Conservation (phyloP, 768 basidiomycete species). For the Tephrocybe sp. region DNA sequence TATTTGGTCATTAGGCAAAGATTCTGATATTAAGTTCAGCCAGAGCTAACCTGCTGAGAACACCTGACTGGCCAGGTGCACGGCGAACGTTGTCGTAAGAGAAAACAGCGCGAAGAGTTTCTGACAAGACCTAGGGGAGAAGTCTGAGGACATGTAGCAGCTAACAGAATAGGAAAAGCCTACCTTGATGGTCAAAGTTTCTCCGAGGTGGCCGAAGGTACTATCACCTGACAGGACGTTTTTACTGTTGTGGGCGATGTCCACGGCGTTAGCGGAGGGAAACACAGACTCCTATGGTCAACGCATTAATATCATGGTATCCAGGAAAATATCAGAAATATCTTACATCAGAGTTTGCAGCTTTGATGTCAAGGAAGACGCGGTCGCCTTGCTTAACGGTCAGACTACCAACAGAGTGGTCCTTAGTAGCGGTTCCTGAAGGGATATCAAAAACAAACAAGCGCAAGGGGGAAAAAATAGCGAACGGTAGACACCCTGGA, state of each 20-base stretch:
- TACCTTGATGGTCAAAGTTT: conserved; percentile 55
- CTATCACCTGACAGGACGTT: conserved; percentile 47
- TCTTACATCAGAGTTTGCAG: conserved; percentile 59
- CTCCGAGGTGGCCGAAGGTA: conserved; percentile 41
- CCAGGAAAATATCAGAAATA: neutral
- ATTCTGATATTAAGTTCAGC: neutral
- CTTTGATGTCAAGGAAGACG: conserved; percentile 60
- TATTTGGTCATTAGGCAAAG: neutral
- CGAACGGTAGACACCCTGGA: conserved; percentile 67
- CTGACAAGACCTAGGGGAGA: conserved; percentile 54
- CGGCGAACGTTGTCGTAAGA: conserved; percentile 56
- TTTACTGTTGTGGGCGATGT: conserved; percentile 43
- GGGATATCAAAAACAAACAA: neutral
- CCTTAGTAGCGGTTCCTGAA: conserved; percentile 44
- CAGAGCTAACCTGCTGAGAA: conserved; percentile 45
- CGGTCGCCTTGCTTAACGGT: conserved; percentile 44
- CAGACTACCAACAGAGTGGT: conserved; percentile 40
- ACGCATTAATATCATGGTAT: neutral
- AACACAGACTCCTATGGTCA: conserved; percentile 46
- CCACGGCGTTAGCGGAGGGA: conserved; percentile 40
- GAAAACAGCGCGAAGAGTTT: conserved; percentile 65
- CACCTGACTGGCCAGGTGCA: conserved; percentile 67
- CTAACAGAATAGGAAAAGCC: neutral
- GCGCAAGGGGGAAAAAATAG: neutral
- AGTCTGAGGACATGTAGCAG: conserved; percentile 24